Evolutionary conservation across 306 rosid genomes (phyloP).

Genomic region (Begonia peltatifolia): DNA sequence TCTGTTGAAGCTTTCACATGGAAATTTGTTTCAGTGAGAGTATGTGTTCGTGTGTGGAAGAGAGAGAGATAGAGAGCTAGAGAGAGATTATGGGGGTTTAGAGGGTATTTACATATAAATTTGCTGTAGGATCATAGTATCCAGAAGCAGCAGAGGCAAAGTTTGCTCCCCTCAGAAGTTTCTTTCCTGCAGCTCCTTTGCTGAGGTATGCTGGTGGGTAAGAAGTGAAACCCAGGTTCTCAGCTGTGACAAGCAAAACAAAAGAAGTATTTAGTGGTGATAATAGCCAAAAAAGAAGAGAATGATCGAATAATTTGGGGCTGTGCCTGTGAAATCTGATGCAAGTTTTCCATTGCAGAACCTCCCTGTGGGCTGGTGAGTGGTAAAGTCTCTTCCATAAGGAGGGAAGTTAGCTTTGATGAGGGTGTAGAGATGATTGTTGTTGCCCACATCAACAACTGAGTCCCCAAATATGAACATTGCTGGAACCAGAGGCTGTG

Average conservation of each 20-base stretch:
- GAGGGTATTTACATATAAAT: slow-evolving; percentile 26
- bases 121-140: slow-evolving; percentile 33
- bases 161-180: slow-evolving; percentile 29
- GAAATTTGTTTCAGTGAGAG: too few relatives aligned
- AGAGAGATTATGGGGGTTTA: not conserved
- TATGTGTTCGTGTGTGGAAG: not conserved
- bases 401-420: slow-evolving; percentile 50
- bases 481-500: slow-evolving; percentile 55
- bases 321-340: slow-evolving; percentile 39
- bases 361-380: slow-evolving; percentile 42
- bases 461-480: slow-evolving; percentile 71
- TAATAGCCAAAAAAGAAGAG: not conserved
- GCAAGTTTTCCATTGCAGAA: slow-evolving; percentile 68
- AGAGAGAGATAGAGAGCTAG: not conserved
- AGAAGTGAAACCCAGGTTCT: slow-evolving; percentile 21
- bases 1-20: not conserved
- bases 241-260: slow-evolving; percentile 17
- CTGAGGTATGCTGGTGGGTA: slow-evolving; percentile 26
- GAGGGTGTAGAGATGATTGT: slow-evolving; percentile 25
- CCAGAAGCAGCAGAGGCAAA: slow-evolving; percentile 72
- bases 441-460: slow-evolving; percentile 53
- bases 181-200: slow-evolving; percentile 9
- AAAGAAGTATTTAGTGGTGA: not conserved
- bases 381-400: slow-evolving; percentile 56
- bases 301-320: not conserved